phyloP scores from a whole-genome alignment of 1,284 basidiomycete genomes.

The Pulchroboletus neoregius region DNA sequence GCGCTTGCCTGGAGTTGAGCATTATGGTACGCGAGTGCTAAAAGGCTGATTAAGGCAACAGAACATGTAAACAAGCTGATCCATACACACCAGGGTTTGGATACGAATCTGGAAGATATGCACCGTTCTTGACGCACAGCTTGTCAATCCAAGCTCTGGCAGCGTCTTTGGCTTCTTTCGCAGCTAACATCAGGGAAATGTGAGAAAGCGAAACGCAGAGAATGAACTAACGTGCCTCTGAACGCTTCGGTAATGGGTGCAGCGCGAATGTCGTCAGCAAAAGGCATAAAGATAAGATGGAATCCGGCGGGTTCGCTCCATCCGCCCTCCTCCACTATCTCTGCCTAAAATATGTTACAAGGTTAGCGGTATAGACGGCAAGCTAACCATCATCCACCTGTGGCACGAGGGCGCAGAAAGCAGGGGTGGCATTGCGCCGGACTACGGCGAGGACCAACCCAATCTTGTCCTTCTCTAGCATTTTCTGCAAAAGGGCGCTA shows the following conservation, averaged over 20 bases:
- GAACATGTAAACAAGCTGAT: background rate
- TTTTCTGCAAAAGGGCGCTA: conserved; percentile 79
- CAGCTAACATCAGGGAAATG: conserved; percentile 44
- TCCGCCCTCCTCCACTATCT: conserved; percentile 68
- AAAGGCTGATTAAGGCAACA: conserved; percentile 3
- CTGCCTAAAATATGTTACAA: conserved; percentile 46
- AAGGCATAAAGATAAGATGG: conserved; percentile 88
- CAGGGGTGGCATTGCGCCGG: conserved; percentile 70
- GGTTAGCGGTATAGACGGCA: background rate
- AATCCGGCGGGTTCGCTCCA: conserved; percentile 87
- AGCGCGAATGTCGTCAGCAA: conserved; percentile 88
- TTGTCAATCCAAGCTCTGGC: conserved; percentile 79
- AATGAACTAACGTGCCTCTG: conserved; percentile 43
- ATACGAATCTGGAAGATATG: conserved; percentile 85
- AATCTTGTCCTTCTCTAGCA: conserved; percentile 79
- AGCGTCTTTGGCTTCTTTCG: conserved; percentile 61
- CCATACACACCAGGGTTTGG: conserved; percentile 80
- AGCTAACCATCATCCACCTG: conserved; percentile 51
- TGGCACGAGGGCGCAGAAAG: conserved; percentile 84
- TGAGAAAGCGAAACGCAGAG: background rate
- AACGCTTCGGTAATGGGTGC: conserved; percentile 58
- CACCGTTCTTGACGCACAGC: conserved; percentile 71
- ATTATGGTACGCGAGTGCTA: conserved; percentile 82
- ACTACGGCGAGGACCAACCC: conserved; percentile 74
- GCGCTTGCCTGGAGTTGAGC: conserved; percentile 88